phyloP scores from a whole-genome alignment of 2,329 filamentous ascomycete genomes.

The Fusarium sp. region DNA sequence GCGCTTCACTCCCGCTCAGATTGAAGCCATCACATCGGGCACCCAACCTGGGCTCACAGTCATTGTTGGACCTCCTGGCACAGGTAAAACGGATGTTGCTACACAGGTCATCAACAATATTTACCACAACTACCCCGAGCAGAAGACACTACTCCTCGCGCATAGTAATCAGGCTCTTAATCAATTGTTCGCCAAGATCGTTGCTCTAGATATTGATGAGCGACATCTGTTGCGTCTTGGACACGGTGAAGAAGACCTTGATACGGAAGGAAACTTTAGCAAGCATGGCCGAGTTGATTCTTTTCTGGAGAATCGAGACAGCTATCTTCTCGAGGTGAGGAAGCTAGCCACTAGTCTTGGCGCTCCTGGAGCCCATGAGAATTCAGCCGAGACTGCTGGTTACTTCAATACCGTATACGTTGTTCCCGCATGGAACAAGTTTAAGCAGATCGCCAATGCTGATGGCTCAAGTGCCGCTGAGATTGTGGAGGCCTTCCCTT shows the following conservation, averaged over 20 bases:
- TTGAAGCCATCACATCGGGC: slow-evolving; percentile 93
- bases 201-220: slow-evolving; percentile 95
- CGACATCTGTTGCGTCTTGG: slow-evolving; percentile 92
- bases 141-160: slow-evolving; percentile 92
- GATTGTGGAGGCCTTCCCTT: slow-evolving; percentile 84
- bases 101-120: slow-evolving; percentile 99
- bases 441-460: slow-evolving; percentile 72
- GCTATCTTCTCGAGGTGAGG: slow-evolving; percentile 86
- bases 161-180: slow-evolving; percentile 99
- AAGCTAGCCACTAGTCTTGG: slow-evolving; percentile 87
- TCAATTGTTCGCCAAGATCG: slow-evolving; percentile 97
- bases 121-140: slow-evolving; percentile 96
- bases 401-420: slow-evolving; percentile 97
- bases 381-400: slow-evolving; percentile 94
- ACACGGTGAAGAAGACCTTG: slow-evolving; percentile 94
- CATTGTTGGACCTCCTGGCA: slow-evolving; percentile 94
- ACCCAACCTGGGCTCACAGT: slow-evolving; percentile 95
- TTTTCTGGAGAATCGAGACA: slow-evolving; percentile 88
- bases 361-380: slow-evolving; percentile 94
- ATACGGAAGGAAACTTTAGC: slow-evolving; percentile 88
- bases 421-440: slow-evolving; percentile 89
- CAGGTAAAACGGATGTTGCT: slow-evolving; percentile 98
- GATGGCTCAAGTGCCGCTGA: slow-evolving; percentile 71
- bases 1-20: slow-evolving; percentile 91
- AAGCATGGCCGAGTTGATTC: slow-evolving; percentile 96